phyloP scores from a whole-genome alignment of 768 basidiomycete species.

The Strobilomyces dryophilus region DNA sequence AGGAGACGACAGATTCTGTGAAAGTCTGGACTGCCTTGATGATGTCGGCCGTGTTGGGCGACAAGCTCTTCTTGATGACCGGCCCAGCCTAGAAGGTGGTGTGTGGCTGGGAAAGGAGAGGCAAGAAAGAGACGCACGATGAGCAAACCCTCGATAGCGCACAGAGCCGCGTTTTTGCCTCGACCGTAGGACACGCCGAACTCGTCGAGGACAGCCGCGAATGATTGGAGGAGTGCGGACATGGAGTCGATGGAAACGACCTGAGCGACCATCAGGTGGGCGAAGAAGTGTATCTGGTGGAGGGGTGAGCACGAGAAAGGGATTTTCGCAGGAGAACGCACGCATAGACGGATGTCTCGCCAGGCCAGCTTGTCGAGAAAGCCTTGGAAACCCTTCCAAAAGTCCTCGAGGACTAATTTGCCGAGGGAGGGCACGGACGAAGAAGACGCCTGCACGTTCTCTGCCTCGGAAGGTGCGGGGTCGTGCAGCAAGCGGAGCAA shows the following conservation, averaged over 20 bases:
- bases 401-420: slow-evolving; percentile 76
- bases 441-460: slow-evolving; percentile 23
- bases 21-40: slow-evolving; percentile 70
- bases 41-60: slow-evolving; percentile 60
- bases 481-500: slow-evolving; percentile 68
- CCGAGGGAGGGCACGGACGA: slow-evolving; percentile 46
- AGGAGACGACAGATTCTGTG: slow-evolving; percentile 52
- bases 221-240: slow-evolving; percentile 75
- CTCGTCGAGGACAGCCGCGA: slow-evolving; percentile 83
- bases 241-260: slow-evolving; percentile 77
- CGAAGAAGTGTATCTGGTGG: slow-evolving; percentile 85
- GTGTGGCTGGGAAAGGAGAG: background rate
- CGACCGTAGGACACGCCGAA: slow-evolving; percentile 85
- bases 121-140: slow-evolving; percentile 41
- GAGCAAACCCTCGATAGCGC: slow-evolving; percentile 78
- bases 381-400: slow-evolving; percentile 86
- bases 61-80: slow-evolving; percentile 55
- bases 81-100: slow-evolving; percentile 54
- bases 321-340: slow-evolving; percentile 36
- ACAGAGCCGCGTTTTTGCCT: slow-evolving; percentile 74
- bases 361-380: slow-evolving; percentile 87
- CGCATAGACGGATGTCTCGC: slow-evolving; percentile 85
- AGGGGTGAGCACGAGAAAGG: slow-evolving; percentile 3
- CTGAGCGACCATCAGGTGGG: slow-evolving; percentile 74
- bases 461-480: slow-evolving; percentile 34